Percentiles rank a stretch among this genome's conserved stretches.
These are phyloP conservation scores for Falciphora oryzae DNA, from an alignment of 2,329 filamentous ascomycete genomes.

Conservation along the genomic window DNA sequence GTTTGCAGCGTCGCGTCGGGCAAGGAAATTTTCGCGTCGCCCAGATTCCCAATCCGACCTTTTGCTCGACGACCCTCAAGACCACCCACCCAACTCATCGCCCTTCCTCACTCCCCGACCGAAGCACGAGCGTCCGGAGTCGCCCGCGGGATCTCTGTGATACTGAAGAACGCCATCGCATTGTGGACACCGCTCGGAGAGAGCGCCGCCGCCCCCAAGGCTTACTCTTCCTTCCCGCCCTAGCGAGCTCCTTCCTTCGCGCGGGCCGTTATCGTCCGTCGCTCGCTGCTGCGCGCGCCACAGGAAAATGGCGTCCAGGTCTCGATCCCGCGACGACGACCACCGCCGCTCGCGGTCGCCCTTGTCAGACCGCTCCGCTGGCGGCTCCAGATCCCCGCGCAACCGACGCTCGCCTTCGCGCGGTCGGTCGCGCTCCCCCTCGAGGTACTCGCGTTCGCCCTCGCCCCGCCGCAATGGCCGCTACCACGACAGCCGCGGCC, in stretches of 20 bases:
- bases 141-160: neutral
- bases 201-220: neutral
- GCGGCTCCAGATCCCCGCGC: constrained; percentile 3
- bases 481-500: constrained; percentile 24
- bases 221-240: neutral
- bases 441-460: constrained; percentile 22
- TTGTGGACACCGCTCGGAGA: neutral
- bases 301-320: constrained; percentile 7
- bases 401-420: constrained; percentile 6
- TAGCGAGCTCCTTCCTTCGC: neutral
- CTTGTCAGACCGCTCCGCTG: constrained; percentile 6
- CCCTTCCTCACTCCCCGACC: neutral
- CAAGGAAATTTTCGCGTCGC: neutral
- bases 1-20: neutral
- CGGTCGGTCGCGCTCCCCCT: constrained; percentile 8
- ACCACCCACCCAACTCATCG: neutral
- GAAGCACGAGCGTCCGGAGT: neutral
- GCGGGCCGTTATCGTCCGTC: neutral
- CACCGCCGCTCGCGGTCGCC: constrained; percentile 7
- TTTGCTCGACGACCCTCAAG: neutral
- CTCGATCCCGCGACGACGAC: constrained; percentile 7
- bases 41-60: neutral
- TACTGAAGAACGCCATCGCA: neutral
- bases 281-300: neutral
- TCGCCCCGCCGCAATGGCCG: constrained; percentile 31